phyloP scores from a whole-genome alignment of 1,284 basidiomycete genomes.

The Ustilago vetiveriae region DNA sequence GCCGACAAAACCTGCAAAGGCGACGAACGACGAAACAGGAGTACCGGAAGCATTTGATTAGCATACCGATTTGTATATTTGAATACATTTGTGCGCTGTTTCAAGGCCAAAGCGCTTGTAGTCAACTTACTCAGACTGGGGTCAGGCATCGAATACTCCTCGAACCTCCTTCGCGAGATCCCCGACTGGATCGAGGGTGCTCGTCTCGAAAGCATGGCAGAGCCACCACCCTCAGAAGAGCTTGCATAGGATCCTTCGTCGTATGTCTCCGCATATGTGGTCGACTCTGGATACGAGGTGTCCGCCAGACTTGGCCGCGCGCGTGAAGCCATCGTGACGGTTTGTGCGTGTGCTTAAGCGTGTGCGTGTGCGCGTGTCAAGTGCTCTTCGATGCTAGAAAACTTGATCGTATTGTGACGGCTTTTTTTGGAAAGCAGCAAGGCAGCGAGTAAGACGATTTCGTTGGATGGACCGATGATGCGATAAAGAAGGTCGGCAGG shows the following conservation, averaged over 20 bases:
- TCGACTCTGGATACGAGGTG: slow-evolving; percentile 31
- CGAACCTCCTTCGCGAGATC: slow-evolving; percentile 34
- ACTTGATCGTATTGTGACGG: too few relatives aligned
- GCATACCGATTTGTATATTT: too few relatives aligned
- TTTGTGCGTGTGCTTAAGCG: neutral
- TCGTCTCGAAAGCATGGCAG: slow-evolving; percentile 45
- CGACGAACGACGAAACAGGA: neutral
- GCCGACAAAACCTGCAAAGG: slow-evolving; percentile 23
- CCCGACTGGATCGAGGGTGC: slow-evolving; percentile 39
- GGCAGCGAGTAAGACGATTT: too few relatives aligned
- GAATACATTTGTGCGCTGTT: too few relatives aligned
- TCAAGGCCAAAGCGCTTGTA: too few relatives aligned
- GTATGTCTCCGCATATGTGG: slow-evolving; percentile 38
- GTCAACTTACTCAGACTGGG: slow-evolving; percentile 47
- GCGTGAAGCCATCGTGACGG: slow-evolving; percentile 25
- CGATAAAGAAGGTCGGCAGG: too few relatives aligned
- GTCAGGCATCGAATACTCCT: slow-evolving; percentile 41
- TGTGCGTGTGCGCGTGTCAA: too few relatives aligned
- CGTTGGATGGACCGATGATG: too few relatives aligned
- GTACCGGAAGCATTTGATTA: too few relatives aligned
- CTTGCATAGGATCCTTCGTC: slow-evolving; percentile 43
- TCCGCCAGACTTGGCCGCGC: slow-evolving; percentile 30
- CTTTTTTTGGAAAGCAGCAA: too few relatives aligned
- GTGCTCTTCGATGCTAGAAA: too few relatives aligned
- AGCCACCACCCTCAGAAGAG: slow-evolving; percentile 45